Base-by-base conservation (phyloP, 2,329 filamentous ascomycete species). In the Emergomyces africanus region DNA sequence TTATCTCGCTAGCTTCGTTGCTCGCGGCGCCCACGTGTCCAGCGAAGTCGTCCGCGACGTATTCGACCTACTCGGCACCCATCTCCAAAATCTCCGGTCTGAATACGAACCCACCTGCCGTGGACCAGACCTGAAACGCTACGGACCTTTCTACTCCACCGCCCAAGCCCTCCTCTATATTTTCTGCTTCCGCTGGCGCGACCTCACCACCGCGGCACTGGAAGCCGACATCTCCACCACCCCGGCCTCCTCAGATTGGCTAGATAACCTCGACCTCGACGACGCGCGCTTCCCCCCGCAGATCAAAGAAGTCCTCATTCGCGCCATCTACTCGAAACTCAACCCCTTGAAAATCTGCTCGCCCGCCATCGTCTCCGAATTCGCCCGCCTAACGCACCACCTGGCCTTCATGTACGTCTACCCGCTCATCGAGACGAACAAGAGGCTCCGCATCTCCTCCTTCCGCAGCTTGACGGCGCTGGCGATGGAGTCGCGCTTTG, bases 101-200 rank as follows among this genome's bases (percentile, higher is more conserved):
- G 79, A 84, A 53, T 86, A 90, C 70, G 88, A 95, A 69, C 77
- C 81, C 5, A 77, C 80, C 35, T 95, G 90, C 70, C 85, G 84
- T 18, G 90, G 90, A 2, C 94, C 94, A 0, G 90, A 99, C 70
- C 81, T 95, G 59, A 85, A 86, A 62, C 85, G 87, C 53, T 96
- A 92, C 69, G 84, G 85, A 54, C 83, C 87, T 15, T 96, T 95
- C 74, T 96, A 96, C 71, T 85, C 88, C 20, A 84, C 90, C 54
- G 84, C 88, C n/a, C 91, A 96, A 72, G 90, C 90, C 1, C 79
- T 95, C 2, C 81, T 96, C 28, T 96, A 96, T 76, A 92, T 95
- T 61, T 96, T 95, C 74, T 99, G 94, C 77, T 99, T 99, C 78
- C 86, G 94, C 59, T 99, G 94, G 94, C 87, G 90, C 62, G 92